A percentile compares a stretch with the other conserved stretches of the same genome.
Conservation (phyloP, 306 rosid species). For the Aeschynomene evenia region DNA sequence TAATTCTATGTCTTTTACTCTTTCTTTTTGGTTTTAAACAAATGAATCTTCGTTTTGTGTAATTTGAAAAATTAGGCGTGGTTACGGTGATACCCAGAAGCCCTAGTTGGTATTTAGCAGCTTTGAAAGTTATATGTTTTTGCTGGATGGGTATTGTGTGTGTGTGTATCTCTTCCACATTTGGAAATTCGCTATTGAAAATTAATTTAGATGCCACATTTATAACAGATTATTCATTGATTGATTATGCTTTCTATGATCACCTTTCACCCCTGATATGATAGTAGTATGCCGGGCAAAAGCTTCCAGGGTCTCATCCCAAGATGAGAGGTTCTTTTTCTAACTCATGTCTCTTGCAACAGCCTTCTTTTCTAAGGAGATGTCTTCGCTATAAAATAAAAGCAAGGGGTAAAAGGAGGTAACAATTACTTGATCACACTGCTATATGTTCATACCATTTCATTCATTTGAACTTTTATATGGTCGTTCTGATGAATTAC, state of each 20-base stretch:
- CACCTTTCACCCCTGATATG: too few species aligned
- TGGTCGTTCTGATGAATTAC: neutral
- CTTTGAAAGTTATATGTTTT: neutral
- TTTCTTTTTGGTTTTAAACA: too few species aligned
- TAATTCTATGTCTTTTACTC: neutral
- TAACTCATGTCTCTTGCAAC: slow-evolving; percentile 60
- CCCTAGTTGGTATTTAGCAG: neutral
- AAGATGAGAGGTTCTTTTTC: too few species aligned
- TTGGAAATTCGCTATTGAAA: slow-evolving; percentile 1
- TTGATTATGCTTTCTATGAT: slow-evolving; percentile 7
- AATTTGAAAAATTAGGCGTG: too few species aligned
- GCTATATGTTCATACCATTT: neutral
- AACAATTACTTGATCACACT: slow-evolving; percentile 5
- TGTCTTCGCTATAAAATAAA: slow-evolving; percentile 77
- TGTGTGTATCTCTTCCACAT: neutral
- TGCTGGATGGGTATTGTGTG: slow-evolving; percentile 18
- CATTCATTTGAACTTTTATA: neutral
- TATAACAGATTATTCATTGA: neutral
- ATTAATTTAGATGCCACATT: slow-evolving; percentile 4
- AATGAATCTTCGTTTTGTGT: too few species aligned
- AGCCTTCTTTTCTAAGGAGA: slow-evolving; percentile 88
- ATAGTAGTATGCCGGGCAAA: too few species aligned
- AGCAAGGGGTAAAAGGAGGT: slow-evolving; percentile 73
- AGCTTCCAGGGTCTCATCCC: too few species aligned
- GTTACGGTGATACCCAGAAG: neutral